A percentile compares a stretch with the other conserved stretches of the same genome.
Conservation (phyloP, 805 yeast genomes). For the Candida ficus region DNA sequence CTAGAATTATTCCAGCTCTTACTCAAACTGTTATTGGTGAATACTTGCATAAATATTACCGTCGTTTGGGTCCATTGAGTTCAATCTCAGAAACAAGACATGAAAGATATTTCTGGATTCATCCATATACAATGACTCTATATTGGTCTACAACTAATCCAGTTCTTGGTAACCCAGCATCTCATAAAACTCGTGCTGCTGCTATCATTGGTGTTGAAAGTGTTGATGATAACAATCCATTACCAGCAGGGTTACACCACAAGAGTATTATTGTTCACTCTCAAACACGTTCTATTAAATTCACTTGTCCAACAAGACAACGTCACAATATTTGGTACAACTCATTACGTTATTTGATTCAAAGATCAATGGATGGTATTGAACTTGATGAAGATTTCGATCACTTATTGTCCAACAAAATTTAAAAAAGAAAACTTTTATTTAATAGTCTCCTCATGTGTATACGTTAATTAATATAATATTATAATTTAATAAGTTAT, state of each 20-base stretch:
- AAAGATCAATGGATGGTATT: constrained; percentile 56
- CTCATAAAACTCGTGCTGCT: constrained; percentile 67
- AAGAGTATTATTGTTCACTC: constrained; percentile 78
- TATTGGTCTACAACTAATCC: constrained; percentile 89
- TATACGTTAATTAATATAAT: no score
- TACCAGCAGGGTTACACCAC: constrained; percentile 84
- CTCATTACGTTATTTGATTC: constrained; percentile 70
- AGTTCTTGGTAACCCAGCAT: constrained; percentile 59
- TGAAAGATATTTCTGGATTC: constrained; percentile 93
- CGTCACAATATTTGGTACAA: constrained; percentile 91
- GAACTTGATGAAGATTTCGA: constrained; percentile 34
- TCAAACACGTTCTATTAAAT: constrained; percentile 52
- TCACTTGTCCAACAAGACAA: constrained; percentile 83
- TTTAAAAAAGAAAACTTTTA: no score
- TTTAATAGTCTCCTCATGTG: no score
- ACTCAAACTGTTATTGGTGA: constrained; percentile 95
- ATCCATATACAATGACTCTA: constrained; percentile 85
- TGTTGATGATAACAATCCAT: constrained; percentile 78
- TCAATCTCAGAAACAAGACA: constrained; percentile 74
- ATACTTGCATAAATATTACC: constrained; percentile 77
- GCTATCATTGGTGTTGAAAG: constrained; percentile 77
- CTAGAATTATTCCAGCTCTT: constrained; percentile 74
- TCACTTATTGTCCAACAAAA: constrained; percentile 1
- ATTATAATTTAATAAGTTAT: no score
- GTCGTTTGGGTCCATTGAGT: constrained; percentile 70